phyloP scores from a whole-genome alignment of 331 rosid species.

The Rosa hybrid region DNA sequence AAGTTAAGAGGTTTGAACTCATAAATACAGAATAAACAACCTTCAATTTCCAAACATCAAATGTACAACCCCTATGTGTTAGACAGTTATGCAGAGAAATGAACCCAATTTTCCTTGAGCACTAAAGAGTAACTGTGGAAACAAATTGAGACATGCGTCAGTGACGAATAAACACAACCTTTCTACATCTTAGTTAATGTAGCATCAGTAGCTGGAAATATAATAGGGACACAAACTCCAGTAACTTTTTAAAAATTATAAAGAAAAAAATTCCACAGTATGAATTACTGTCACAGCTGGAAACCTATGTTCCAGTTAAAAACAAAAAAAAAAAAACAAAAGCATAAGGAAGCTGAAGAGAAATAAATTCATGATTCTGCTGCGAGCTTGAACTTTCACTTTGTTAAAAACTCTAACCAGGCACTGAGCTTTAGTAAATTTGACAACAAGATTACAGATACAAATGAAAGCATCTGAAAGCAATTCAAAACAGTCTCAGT shows the following conservation, averaged over 20 bases:
- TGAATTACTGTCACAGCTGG: neutral
- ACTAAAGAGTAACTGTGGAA: neutral
- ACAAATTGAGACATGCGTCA: neutral
- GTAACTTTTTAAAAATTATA: neutral
- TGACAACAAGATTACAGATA: constrained; percentile 22
- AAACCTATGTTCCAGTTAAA: neutral
- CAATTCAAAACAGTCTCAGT: neutral
- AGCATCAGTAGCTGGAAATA: neutral
- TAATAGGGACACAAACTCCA: neutral
- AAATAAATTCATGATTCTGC: neutral
- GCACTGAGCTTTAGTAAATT: neutral
- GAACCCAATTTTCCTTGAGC: neutral
- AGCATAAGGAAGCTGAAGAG: neutral
- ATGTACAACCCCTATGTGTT: neutral
- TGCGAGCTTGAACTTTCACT: neutral
- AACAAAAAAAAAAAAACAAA: neutral
- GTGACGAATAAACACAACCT: neutral
- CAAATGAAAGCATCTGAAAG: constrained; percentile 10
- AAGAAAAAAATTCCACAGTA: neutral
- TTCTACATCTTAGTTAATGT: neutral
- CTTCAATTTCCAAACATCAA: neutral
- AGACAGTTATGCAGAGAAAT: neutral
- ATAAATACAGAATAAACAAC: neutral
- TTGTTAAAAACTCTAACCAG: neutral
- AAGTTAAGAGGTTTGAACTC: neutral